Evolutionary conservation across 2,329 filamentous ascomycete species (phyloP).

Genomic region (Onygena corvina): DNA sequence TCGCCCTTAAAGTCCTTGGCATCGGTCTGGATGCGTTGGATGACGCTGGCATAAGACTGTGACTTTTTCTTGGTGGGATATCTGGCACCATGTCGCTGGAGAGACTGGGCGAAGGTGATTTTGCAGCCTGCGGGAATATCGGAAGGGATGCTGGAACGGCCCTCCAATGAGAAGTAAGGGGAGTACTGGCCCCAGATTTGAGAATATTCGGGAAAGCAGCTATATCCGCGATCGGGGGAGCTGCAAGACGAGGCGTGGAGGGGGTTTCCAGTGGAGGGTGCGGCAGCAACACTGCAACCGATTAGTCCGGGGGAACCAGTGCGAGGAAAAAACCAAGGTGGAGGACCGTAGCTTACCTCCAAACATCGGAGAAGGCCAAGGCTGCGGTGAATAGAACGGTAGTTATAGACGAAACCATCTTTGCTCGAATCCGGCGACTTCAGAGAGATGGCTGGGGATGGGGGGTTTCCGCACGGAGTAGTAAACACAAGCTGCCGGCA

Average conservation of each 20-base stretch:
- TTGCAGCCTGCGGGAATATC: conserved; percentile 55
- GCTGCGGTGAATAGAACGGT: background rate
- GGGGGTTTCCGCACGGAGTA: too few relatives aligned
- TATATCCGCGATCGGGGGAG: conserved; percentile 7
- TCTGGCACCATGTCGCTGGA: conserved; percentile 75
- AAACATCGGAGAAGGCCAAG: background rate
- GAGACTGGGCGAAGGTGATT: conserved; percentile 65
- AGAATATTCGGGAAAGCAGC: conserved; percentile 33
- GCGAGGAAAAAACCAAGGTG: too few relatives aligned
- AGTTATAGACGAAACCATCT: background rate
- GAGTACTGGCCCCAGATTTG: conserved; percentile 80
- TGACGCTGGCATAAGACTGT: conserved; percentile 48
- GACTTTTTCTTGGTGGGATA: conserved; percentile 64
- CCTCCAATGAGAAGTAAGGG: conserved; percentile 59
- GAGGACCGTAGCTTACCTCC: background rate
- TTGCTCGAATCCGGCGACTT: too few relatives aligned
- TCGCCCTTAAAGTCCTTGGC: conserved; percentile 45
- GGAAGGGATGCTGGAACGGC: conserved; percentile 49
- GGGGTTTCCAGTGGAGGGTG: background rate
- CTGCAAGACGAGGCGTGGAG: conserved; percentile 5
- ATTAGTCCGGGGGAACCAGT: too few relatives aligned
- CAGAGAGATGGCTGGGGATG: too few relatives aligned
- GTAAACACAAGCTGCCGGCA: too few relatives aligned
- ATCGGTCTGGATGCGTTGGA: conserved; percentile 54
- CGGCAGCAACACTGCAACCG: background rate